phyloP scores from a whole-genome alignment of 441 rosid genomes.

The Adansonia grandidieri region DNA sequence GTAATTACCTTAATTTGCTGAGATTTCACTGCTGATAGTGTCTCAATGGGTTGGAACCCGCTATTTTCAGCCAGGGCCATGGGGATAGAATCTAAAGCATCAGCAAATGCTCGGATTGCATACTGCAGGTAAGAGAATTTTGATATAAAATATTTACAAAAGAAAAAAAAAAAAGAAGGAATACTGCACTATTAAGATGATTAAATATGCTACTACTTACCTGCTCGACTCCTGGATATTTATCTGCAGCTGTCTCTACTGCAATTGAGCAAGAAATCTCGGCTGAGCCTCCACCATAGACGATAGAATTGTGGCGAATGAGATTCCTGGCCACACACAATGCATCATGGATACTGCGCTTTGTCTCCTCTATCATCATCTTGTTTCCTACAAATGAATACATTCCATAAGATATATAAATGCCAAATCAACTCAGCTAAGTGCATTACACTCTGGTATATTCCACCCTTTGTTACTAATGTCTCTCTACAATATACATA shows the following conservation, averaged over 20 bases:
- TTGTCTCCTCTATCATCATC: slow-evolving; percentile 98
- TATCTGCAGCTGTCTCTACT: slow-evolving; percentile 87
- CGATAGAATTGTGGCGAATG: slow-evolving; percentile 89
- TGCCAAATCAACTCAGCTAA: not conserved
- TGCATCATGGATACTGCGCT: slow-evolving; percentile 96
- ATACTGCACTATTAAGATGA: not conserved
- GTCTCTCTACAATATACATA: not conserved
- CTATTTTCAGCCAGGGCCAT: slow-evolving; percentile 99
- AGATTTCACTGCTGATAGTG: slow-evolving; percentile 88
- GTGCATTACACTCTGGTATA: not conserved
- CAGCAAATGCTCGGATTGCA: slow-evolving; percentile 94
- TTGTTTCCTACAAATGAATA: slow-evolving; percentile 67
- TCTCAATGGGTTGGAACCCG: slow-evolving; percentile 94
- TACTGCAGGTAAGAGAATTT: slow-evolving; percentile 56
- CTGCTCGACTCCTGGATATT: slow-evolving; percentile 90
- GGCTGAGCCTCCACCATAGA: slow-evolving; percentile 98
- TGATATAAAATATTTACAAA: too few relatives aligned
- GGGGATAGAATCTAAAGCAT: slow-evolving; percentile 85
- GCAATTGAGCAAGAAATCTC: slow-evolving; percentile 91
- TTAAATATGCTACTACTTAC: slow-evolving; percentile 28
- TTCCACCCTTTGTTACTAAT: not conserved
- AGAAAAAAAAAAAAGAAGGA: too few relatives aligned
- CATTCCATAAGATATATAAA: not conserved
- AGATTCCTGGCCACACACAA: slow-evolving; percentile 94
- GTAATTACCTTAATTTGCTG: slow-evolving; percentile 78